phyloP scores from a whole-genome alignment of 352 stramenopile genomes.

The Thraustochytrium sp. region DNA sequence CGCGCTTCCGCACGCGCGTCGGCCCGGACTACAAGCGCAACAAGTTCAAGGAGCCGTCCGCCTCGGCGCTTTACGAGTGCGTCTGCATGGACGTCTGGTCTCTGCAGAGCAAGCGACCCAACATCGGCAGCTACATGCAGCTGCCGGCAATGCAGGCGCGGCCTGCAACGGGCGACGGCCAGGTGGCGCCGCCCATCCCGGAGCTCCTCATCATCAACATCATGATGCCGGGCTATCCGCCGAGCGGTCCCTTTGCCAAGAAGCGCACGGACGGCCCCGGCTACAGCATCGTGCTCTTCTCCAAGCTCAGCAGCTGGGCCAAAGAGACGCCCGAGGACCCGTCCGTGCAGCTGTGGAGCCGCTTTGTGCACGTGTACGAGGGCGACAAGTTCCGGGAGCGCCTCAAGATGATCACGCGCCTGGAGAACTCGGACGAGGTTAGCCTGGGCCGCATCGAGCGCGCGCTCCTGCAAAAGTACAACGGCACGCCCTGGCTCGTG shows the following conservation, averaged over 20 bases:
- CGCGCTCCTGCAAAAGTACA: conserved; percentile 34
- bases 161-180: background rate
- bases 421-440: conserved; percentile 41
- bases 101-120: conserved; percentile 22
- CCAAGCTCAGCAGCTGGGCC: conserved; percentile 21
- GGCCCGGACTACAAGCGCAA: conserved; percentile 38
- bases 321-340: conserved; percentile 24
- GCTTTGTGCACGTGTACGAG: conserved; percentile 40
- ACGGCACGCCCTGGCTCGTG: conserved; percentile 39
- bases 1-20: conserved; percentile 8
- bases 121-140: conserved; percentile 39
- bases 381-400: conserved; percentile 37
- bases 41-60: conserved; percentile 37
- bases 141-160: background rate
- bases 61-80: conserved; percentile 14
- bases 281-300: conserved; percentile 30
- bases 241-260: conserved; percentile 30
- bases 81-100: conserved; percentile 35
- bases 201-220: conserved; percentile 44
- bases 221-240: conserved; percentile 33
- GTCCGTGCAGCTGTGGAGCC: conserved; percentile 31
- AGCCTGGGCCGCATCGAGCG: conserved; percentile 15
- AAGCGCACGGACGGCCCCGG: conserved; percentile 33
- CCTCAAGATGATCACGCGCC: conserved; percentile 40
- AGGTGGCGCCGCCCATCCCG: background rate